A percentile compares a stretch with the other conserved stretches of the same genome.
Evolutionary conservation across 108 stramenopile species (phyloP).

Genomic region (Aureococcus anophagefferens): DNA sequence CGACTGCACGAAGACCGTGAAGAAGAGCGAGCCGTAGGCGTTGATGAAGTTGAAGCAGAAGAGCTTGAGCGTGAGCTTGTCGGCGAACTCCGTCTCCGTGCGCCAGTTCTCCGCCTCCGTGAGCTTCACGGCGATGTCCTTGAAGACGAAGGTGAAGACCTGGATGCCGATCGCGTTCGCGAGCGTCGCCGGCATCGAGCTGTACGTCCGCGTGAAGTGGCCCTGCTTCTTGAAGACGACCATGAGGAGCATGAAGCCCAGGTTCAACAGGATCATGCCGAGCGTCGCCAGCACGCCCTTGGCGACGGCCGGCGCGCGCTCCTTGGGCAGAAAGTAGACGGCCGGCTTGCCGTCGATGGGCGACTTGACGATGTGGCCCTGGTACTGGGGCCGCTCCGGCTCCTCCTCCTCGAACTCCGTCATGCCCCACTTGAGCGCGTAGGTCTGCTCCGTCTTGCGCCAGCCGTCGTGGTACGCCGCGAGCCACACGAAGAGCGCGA

Average conservation of each 20-base stretch:
- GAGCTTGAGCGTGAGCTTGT: constrained; percentile 41
- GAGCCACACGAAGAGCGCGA: constrained; percentile 30
- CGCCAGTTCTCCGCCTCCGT: constrained; percentile 41
- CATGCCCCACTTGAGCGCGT: constrained; percentile 28
- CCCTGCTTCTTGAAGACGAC: background rate
- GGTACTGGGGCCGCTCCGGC: constrained; percentile 22
- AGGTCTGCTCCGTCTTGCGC: constrained; percentile 15
- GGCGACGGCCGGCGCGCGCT: too few relatives aligned
- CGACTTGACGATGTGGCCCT: constrained; percentile 8
- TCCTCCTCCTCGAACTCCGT: constrained; percentile 28
- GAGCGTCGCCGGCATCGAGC: background rate
- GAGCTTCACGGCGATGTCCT: constrained; percentile 5
- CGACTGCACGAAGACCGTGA: constrained; percentile 40
- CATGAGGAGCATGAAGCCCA: constrained; percentile 23
- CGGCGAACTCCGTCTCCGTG: constrained; percentile 38
- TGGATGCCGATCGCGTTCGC: constrained; percentile 25
- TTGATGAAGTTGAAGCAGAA: constrained; percentile 52
- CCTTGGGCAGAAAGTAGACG: constrained; percentile 3
- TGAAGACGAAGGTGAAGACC: background rate
- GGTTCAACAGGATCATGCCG: constrained; percentile 19
- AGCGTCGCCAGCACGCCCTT: constrained; percentile 11
- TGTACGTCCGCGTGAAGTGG: background rate
- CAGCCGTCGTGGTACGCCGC: constrained; percentile 31
- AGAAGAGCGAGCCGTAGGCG: constrained; percentile 43
- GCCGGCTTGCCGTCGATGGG: constrained; percentile 17